phyloP scores from a whole-genome alignment of 2,329 filamentous ascomycete genomes.

The Colletotrichum neosansevieriae region DNA sequence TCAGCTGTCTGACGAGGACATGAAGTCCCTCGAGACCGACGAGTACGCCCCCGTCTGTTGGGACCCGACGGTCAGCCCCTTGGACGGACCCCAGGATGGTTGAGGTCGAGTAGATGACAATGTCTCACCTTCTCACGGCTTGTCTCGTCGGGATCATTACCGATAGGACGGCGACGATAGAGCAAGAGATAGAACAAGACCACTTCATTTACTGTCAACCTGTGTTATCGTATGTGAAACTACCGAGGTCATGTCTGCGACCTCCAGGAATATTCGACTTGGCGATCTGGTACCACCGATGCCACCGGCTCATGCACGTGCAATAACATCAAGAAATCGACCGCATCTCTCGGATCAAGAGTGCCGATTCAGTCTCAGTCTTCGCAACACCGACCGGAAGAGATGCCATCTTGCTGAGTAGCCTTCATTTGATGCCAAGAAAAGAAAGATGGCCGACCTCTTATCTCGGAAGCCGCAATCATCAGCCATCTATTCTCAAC shows the following conservation, averaged over 20 bases:
- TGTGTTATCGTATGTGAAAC: constrained; percentile 2
- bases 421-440: neutral
- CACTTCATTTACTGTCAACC: neutral
- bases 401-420: neutral
- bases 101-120: constrained; percentile 8
- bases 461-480: neutral
- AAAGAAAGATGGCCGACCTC: neutral
- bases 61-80: constrained; percentile 64
- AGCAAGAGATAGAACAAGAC: neutral
- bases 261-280: neutral
- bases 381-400: constrained; percentile 5
- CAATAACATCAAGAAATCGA: neutral
- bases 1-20: constrained; percentile 65
- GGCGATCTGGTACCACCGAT: neutral
- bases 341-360: constrained; percentile 2
- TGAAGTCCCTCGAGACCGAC: constrained; percentile 60
- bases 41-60: constrained; percentile 68
- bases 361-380: constrained; percentile 1
- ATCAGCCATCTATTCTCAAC: constrained; percentile 5
- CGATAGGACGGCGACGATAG: neutral
- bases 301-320: constrained; percentile 1
- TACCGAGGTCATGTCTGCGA: neutral
- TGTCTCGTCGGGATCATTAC: constrained; percentile 7
- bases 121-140: constrained; percentile 13
- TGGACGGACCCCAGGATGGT: constrained; percentile 51